phyloP scores from a whole-genome alignment of 139 green algal species.

The Tetratostichococcus sp. region DNA sequence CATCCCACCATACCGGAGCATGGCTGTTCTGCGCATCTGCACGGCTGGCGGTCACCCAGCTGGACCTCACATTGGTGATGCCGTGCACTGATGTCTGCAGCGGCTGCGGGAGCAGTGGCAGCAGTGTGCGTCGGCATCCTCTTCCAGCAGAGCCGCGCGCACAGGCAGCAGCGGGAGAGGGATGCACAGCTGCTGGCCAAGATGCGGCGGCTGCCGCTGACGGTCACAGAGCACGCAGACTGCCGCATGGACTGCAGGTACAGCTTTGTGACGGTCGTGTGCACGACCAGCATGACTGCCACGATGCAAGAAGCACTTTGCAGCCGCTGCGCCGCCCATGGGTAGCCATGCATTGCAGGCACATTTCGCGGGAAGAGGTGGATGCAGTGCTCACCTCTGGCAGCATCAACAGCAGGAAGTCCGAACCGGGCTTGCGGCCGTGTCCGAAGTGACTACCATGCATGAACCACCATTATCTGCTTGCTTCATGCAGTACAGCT shows the following conservation, averaged over 20 bases:
- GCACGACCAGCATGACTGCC: no score
- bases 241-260: conserved; percentile 46
- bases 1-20: no score
- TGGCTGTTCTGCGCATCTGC: no score
- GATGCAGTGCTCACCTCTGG: conserved; percentile 17
- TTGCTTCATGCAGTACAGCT: no score
- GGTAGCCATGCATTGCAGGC: conserved; percentile 20
- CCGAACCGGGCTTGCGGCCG: conserved; percentile 16
- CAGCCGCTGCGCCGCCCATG: no score
- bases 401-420: conserved; percentile 39
- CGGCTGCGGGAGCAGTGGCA: neutral
- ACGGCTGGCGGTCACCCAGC: no score
- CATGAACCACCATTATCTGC: no score
- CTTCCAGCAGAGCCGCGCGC: neutral
- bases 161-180: conserved; percentile 1
- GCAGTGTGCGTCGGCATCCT: neutral
- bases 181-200: conserved; percentile 14
- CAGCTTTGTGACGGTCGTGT: neutral
- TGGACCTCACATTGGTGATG: no score
- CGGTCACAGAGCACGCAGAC: conserved; percentile 35
- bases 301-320: no score
- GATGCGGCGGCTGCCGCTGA: conserved; percentile 24
- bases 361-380: conserved; percentile 24
- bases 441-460: no score
- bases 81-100: neutral